Conservation (phyloP, 495 filamentous ascomycete species). For the Aspergillus cristatus region DNA sequence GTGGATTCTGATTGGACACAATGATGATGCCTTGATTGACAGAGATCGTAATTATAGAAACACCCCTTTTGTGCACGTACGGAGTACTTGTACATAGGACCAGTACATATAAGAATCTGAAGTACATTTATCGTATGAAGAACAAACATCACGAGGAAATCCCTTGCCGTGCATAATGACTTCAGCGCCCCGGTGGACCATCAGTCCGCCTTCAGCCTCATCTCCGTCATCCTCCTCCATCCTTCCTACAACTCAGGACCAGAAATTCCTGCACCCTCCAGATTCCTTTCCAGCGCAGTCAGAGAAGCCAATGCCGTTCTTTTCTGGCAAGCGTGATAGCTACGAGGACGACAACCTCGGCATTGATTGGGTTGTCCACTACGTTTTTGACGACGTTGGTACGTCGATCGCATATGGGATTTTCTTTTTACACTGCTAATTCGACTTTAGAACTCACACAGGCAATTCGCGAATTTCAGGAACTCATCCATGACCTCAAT, state of each 20-base stretch:
- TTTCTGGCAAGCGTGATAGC: conserved; percentile 2
- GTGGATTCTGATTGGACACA: conserved; percentile 2
- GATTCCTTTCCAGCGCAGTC: neutral
- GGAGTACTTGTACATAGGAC: too few relatives aligned
- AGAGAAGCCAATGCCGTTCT: neutral
- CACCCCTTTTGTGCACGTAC: too few relatives aligned
- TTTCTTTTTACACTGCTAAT: neutral
- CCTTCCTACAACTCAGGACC: neutral
- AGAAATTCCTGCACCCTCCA: too few relatives aligned
- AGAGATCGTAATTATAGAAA: too few relatives aligned
- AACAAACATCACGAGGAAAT: too few relatives aligned
- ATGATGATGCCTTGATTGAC: too few relatives aligned
- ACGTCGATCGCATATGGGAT: conserved; percentile 5
- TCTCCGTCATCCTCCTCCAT: neutral
- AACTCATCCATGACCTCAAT: conserved; percentile 63
- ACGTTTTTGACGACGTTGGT: conserved; percentile 31
- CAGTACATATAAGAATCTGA: too few relatives aligned
- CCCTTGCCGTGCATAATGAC: too few relatives aligned
- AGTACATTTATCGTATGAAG: too few relatives aligned
- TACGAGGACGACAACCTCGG: conserved; percentile 30
- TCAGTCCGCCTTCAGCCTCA: too few relatives aligned
- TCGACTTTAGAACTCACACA: conserved; percentile 49
- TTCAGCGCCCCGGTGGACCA: too few relatives aligned
- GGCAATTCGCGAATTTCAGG: conserved; percentile 62
- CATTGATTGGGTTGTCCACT: conserved; percentile 37